These are phyloP conservation scores for Diaporthe nobilis DNA, from an alignment of 2,329 filamentous ascomycete species.

Conservation along the genomic window DNA sequence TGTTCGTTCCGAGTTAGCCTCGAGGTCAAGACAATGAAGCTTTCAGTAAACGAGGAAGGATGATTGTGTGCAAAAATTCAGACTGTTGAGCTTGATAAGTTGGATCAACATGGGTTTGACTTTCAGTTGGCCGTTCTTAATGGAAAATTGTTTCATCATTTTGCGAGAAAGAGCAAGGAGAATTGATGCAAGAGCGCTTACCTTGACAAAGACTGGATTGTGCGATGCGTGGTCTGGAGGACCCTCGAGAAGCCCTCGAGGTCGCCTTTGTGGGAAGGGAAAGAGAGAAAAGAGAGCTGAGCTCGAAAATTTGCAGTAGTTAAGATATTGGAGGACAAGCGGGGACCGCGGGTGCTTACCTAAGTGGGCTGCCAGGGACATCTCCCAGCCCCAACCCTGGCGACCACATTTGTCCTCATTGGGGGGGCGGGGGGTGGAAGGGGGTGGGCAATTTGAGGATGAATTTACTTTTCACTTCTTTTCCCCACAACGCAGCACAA, in stretches of 20 bases:
- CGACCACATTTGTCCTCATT: neutral
- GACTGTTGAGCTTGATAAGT: slow-evolving; percentile 75
- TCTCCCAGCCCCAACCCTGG: neutral
- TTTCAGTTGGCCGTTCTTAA: slow-evolving; percentile 48
- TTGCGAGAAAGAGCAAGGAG: slow-evolving; percentile 16
- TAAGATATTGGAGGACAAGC: neutral
- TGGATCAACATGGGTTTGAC: slow-evolving; percentile 46
- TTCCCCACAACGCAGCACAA: neutral
- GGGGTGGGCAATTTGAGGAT: neutral
- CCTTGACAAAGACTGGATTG: slow-evolving; percentile 20
- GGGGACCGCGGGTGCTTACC: neutral
- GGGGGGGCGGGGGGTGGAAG: neutral
- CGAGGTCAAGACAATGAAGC: slow-evolving; percentile 1
- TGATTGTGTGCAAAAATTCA: slow-evolving; percentile 54
- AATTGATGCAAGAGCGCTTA: neutral
- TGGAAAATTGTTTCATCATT: slow-evolving; percentile 44
- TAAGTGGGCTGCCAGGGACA: neutral
- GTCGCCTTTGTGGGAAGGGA: neutral
- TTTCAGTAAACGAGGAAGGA: neutral
- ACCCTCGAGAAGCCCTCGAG: neutral
- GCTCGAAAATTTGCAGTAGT: slow-evolving; percentile 4
- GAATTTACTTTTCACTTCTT: neutral
- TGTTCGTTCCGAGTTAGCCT: slow-evolving; percentile 29
- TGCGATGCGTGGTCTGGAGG: neutral
- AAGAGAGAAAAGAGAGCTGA: neutral